These are phyloP conservation scores for Petrea volubilis DNA, from an alignment of 257 asterid species.

Conservation along the genomic window DNA sequence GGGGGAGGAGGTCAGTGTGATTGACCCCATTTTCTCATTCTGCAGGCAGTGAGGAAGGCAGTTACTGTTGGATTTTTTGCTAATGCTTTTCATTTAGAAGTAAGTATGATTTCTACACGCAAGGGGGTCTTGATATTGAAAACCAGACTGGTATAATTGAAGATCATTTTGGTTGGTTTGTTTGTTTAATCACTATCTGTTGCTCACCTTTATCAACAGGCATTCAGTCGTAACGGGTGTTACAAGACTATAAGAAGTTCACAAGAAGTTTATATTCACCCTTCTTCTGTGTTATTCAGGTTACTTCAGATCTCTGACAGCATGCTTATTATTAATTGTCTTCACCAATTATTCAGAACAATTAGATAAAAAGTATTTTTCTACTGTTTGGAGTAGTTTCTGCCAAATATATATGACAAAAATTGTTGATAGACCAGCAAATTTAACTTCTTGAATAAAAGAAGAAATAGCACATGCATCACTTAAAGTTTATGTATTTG, in stretches of 20 bases:
- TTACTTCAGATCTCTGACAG: constrained; percentile 23
- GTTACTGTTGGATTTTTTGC: constrained; percentile 88
- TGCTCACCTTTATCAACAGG: constrained; percentile 41
- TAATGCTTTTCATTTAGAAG: constrained; percentile 92
- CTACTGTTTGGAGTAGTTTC: no score
- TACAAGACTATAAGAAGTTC: constrained; percentile 90
- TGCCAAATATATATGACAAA: no score
- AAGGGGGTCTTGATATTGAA: neutral
- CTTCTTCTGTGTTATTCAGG: constrained; percentile 97
- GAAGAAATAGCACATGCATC: no score
- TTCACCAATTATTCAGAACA: neutral
- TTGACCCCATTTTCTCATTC: no score
- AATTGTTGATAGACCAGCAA: no score
- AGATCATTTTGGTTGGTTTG: neutral
- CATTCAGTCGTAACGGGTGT: constrained; percentile 83
- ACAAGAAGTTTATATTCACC: constrained; percentile 93
- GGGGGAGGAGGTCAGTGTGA: no score
- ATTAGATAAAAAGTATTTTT: neutral
- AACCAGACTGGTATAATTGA: neutral
- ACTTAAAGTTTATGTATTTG: no score
- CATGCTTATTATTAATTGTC: neutral
- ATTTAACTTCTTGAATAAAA: no score
- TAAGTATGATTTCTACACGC: constrained; percentile 35
- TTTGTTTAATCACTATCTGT: constrained; percentile 16
- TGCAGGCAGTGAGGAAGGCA: constrained; percentile 90